These are phyloP conservation scores for Jatropha curcas DNA, from an alignment of 345 rosid species.

Conservation along the genomic window DNA sequence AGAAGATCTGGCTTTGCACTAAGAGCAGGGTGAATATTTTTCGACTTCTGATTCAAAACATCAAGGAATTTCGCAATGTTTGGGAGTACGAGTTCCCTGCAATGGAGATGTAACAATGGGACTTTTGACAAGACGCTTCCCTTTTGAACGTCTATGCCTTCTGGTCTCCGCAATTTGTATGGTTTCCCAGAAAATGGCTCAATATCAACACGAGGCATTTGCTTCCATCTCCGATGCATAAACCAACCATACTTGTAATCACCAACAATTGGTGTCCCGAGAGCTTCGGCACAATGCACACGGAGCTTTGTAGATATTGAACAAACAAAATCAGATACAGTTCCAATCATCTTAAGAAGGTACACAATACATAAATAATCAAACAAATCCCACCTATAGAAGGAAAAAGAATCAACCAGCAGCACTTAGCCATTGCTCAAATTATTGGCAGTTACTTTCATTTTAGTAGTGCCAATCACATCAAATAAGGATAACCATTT, in stretches of 20 bases:
- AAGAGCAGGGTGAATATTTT: conserved; percentile 21
- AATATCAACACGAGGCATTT: conserved; percentile 64
- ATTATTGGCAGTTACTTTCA: background rate
- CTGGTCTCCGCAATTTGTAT: conserved; percentile 79
- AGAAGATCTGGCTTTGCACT: conserved; percentile 55
- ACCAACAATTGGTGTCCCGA: conserved; percentile 90
- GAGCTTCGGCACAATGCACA: conserved; percentile 95
- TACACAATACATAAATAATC: background rate
- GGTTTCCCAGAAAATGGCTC: conserved; percentile 71
- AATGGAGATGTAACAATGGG: conserved; percentile 82
- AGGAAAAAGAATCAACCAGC: no score
- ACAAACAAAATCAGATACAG: conserved; percentile 6
- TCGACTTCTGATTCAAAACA: conserved; percentile 36
- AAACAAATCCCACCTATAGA: no score
- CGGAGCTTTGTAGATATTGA: conserved; percentile 55
- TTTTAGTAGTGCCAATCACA: background rate
- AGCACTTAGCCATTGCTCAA: background rate
- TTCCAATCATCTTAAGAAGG: background rate
- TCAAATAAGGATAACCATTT: background rate
- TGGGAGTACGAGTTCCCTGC: conserved; percentile 84
- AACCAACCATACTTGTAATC: conserved; percentile 95
- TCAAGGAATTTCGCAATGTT: conserved; percentile 67
- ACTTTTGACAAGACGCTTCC: conserved; percentile 93
- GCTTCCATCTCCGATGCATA: conserved; percentile 84
- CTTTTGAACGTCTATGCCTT: conserved; percentile 81